Evolutionary conservation across 78 protist genomes (phyloP), one percentile per base, ranked within the genome.

Genomic region (Emiliania huxleyi): DNA sequence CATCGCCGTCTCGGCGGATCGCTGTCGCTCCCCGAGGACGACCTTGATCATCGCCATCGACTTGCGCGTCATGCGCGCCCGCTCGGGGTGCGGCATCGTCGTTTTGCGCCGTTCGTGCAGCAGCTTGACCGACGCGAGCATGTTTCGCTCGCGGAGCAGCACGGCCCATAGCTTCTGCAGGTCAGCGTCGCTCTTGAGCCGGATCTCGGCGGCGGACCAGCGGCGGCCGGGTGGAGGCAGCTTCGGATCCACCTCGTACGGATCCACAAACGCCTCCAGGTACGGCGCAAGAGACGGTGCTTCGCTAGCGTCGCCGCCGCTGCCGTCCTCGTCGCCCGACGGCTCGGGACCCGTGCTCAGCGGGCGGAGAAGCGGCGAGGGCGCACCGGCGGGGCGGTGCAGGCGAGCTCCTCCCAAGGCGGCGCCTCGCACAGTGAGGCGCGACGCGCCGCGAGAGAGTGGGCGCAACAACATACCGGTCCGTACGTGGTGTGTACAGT

Each of bases 121-220:
- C 46, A 44, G 18, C 83, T 90, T 92, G 38, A n/a, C 29, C 4
- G 96, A 35, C 55, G 22, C 43, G 33, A 96, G 91, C 94, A 94
- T 90, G 69, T 95, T 95, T 52, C 96, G 91, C 89, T 96, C 97
- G 79, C 44, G 91, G 49, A 94, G 48, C 45, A 96, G 91, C n/a
- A 94, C 96, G 37, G 92, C 88, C 97, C 97, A 96, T 40, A 96
- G 38, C 84, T 95, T 89, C 71, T 96, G 96, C 45, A 96, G 75
- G 93, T 96, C 97, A 37, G 42, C 89, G 75, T 91, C 88, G 75
- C 94, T 91, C 83, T 96, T 95, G 37, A 92, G 90, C 79, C 97
- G 96, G 21, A 96, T 91, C 91, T 88, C 77, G 33, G 43, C 33
- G 19, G 87, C 87, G 38, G 3, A 0, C 87, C 87, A 77, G n/a